phyloP scores from a whole-genome alignment of 169 alveolate genomes.

The Hammondia hammondi region DNA sequence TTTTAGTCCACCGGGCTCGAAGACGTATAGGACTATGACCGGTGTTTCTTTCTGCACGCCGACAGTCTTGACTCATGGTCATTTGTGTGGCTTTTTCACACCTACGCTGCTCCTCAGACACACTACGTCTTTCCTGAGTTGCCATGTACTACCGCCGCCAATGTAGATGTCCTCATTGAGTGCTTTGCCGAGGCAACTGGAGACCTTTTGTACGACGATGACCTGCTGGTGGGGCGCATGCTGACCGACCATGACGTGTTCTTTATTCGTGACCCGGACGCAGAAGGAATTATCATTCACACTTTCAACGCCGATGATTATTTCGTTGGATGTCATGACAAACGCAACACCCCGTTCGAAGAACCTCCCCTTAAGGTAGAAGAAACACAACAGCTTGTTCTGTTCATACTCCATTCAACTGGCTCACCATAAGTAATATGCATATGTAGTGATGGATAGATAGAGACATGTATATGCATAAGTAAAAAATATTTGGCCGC shows the following conservation, averaged over 20 bases:
- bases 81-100: neutral
- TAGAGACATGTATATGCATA: too few species aligned
- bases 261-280: constrained; percentile 10
- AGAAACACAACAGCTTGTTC: neutral
- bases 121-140: constrained; percentile 45
- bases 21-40: neutral
- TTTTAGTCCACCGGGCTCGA: neutral
- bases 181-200: constrained; percentile 57
- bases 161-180: constrained; percentile 43
- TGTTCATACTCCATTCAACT: too few species aligned
- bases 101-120: neutral
- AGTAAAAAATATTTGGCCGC: too few species aligned
- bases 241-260: constrained; percentile 62
- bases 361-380: constrained; percentile 44
- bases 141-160: constrained; percentile 41
- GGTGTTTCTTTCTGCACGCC: neutral
- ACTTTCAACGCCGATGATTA: constrained; percentile 57
- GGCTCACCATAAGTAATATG: too few species aligned
- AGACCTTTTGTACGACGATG: constrained; percentile 59
- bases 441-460: too few species aligned
- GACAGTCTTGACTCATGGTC: neutral
- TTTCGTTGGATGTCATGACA: constrained; percentile 48
- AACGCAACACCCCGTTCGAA: constrained; percentile 24
- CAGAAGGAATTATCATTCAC: constrained; percentile 37
- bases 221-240: constrained; percentile 51